A percentile compares a stretch with the other conserved stretches of the same genome.
Conservation (phyloP, 2,329 filamentous ascomycete species). For the Coccinonectria pachysandricola region DNA sequence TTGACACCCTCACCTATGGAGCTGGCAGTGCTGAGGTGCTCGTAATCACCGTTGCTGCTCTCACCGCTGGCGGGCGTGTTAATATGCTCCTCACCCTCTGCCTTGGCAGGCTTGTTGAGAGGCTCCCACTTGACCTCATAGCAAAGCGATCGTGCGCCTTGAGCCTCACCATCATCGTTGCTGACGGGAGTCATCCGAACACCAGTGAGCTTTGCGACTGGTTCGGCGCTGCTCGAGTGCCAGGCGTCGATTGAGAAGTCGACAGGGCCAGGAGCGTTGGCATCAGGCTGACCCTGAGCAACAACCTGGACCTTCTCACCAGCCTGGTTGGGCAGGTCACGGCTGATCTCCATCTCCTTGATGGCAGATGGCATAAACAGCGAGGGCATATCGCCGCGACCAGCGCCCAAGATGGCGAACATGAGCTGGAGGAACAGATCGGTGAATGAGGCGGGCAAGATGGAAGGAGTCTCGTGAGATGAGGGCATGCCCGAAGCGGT, state of each 20-base stretch:
- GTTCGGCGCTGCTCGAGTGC: constrained; percentile 13
- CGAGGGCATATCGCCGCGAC: constrained; percentile 17
- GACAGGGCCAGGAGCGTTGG: constrained; percentile 16
- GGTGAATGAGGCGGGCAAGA: constrained; percentile 36
- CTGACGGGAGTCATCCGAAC: constrained; percentile 32
- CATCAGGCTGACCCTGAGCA: constrained; percentile 15
- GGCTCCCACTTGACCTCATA: constrained; percentile 37
- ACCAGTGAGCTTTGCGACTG: constrained; percentile 26
- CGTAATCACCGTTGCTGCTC: background rate
- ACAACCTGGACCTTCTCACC: constrained; percentile 21
- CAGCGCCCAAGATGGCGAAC: constrained; percentile 28
- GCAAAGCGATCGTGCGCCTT: constrained; percentile 24
- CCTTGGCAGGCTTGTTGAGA: constrained; percentile 6
- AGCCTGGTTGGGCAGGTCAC: constrained; percentile 12
- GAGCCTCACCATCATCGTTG: constrained; percentile 17
- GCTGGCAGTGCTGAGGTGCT: constrained; percentile 1
- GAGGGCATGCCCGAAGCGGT: constrained; percentile 36
- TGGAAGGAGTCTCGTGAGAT: constrained; percentile 30
- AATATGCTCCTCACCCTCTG: background rate
- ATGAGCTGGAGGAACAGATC: constrained; percentile 34
- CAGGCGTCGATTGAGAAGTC: constrained; percentile 27
- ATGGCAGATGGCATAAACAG: constrained; percentile 28
- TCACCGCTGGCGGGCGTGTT: too few relatives aligned
- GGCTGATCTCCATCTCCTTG: constrained; percentile 21
- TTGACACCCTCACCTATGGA: too few relatives aligned